Conservation (phyloP, 495 filamentous ascomycete genomes). For the Parachaetomium inaequale region DNA sequence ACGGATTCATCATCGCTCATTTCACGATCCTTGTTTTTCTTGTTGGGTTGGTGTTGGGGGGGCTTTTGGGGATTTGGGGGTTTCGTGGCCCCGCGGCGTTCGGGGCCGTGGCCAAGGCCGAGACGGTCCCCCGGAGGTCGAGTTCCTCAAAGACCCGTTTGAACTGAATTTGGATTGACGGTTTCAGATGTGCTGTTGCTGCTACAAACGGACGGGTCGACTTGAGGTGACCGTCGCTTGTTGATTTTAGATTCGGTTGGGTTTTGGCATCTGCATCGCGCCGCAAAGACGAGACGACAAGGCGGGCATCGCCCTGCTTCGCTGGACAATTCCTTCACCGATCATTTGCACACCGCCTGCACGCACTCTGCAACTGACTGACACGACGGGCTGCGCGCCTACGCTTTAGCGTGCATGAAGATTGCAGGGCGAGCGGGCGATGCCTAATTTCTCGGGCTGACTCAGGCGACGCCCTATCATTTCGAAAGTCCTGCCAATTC, state of each 20-base stretch:
- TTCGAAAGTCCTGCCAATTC: neutral
- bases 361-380: neutral
- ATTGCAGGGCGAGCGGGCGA: neutral
- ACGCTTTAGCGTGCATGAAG: conserved; percentile 5
- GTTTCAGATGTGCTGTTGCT: neutral
- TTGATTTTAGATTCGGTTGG: neutral
- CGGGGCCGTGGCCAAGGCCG: conserved; percentile 9
- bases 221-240: neutral
- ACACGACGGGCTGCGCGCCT: neutral
- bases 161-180: conserved; percentile 4
- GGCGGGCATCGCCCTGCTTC: neutral
- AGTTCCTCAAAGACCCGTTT: neutral
- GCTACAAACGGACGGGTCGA: neutral
- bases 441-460: conserved; percentile 13
- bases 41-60: conserved; percentile 5
- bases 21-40: neutral
- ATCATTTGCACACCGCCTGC: conserved; percentile 2
- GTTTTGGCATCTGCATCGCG: neutral
- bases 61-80: neutral
- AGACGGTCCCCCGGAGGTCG: neutral
- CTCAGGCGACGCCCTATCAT: conserved; percentile 7
- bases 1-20: conserved; percentile 11
- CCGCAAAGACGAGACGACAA: neutral
- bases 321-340: conserved; percentile 3
- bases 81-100: conserved; percentile 6